These are phyloP conservation scores for Silene latifolia DNA, from an alignment of 148 eudicot genomes.

Conservation along the genomic window DNA sequence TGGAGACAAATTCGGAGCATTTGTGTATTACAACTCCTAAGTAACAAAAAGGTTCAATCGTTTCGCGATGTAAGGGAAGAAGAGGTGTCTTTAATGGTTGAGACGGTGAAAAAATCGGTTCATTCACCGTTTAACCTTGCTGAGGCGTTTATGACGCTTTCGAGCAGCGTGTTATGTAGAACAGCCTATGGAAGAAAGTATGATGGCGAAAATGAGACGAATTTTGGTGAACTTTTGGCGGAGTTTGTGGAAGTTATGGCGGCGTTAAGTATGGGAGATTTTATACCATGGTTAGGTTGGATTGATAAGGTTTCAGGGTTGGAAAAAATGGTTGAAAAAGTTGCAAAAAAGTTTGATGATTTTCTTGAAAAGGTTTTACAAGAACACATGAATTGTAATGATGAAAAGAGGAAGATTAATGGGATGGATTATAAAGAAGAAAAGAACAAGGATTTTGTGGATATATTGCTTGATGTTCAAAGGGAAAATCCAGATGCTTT, in stretches of 20 bases:
- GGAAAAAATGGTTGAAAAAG: slow-evolving; percentile 23
- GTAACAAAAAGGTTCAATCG: slow-evolving; percentile 40
- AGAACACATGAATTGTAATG: slow-evolving; percentile 21
- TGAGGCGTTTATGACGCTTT: slow-evolving; percentile 24
- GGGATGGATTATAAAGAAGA: neutral
- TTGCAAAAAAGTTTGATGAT: slow-evolving; percentile 26
- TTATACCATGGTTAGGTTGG: slow-evolving; percentile 40
- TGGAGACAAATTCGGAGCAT: slow-evolving; percentile 43
- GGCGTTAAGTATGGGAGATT: slow-evolving; percentile 28
- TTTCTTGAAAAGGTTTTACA: slow-evolving; percentile 30
- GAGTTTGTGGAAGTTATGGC: slow-evolving; percentile 22
- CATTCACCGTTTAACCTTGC: no score
- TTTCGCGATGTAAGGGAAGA: slow-evolving; percentile 45
- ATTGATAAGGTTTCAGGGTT: slow-evolving; percentile 30
- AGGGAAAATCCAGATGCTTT: slow-evolving; percentile 22
- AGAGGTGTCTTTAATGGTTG: slow-evolving; percentile 34
- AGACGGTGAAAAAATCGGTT: slow-evolving; percentile 25
- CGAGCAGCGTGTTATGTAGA: slow-evolving; percentile 37
- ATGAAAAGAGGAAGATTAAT: neutral
- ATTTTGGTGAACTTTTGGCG: slow-evolving; percentile 20
- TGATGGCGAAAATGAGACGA: slow-evolving; percentile 7
- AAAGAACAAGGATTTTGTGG: slow-evolving; percentile 31
- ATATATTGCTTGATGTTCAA: slow-evolving; percentile 34
- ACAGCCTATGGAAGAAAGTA: slow-evolving; percentile 37
- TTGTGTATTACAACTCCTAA: slow-evolving; percentile 39